Conservation (phyloP, 2,329 filamentous ascomycete genomes). For the Hypoxylon sp. region DNA sequence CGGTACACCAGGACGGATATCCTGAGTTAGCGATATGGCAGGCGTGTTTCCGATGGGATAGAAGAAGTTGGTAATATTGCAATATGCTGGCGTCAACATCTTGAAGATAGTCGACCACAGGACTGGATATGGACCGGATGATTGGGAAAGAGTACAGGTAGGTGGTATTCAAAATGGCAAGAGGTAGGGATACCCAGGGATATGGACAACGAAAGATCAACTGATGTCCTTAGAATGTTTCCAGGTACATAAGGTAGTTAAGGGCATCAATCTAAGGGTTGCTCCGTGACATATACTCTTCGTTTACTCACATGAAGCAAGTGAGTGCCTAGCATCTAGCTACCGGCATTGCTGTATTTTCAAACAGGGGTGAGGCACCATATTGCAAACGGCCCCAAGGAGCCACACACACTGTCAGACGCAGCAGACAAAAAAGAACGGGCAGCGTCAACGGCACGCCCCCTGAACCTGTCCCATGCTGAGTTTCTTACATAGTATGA, state of each 20-base stretch:
- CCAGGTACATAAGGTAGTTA: too few relatives aligned
- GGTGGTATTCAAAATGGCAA: not conserved
- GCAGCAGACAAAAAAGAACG: too few relatives aligned
- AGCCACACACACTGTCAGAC: too few relatives aligned
- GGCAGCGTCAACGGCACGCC: too few relatives aligned
- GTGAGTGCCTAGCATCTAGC: not conserved
- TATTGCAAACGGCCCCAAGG: too few relatives aligned
- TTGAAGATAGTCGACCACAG: not conserved
- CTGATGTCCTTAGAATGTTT: not conserved
- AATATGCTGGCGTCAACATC: not conserved
- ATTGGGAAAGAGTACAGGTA: not conserved
- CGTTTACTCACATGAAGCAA: not conserved
- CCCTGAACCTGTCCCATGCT: too few relatives aligned
- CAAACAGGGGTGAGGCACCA: too few relatives aligned
- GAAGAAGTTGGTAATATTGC: not conserved
- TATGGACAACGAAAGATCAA: too few relatives aligned
- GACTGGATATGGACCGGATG: not conserved
- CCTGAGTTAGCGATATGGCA: not conserved
- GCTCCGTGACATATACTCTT: not conserved
- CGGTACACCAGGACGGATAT: not conserved
- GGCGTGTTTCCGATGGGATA: not conserved
- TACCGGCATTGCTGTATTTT: too few relatives aligned
- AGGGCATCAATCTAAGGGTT: too few relatives aligned
- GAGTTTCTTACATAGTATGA: too few relatives aligned
- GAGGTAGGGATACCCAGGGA: not conserved